Base-by-base conservation (phyloP, 2,329 filamentous ascomycete species). In the Trichoderma guizhouense region DNA sequence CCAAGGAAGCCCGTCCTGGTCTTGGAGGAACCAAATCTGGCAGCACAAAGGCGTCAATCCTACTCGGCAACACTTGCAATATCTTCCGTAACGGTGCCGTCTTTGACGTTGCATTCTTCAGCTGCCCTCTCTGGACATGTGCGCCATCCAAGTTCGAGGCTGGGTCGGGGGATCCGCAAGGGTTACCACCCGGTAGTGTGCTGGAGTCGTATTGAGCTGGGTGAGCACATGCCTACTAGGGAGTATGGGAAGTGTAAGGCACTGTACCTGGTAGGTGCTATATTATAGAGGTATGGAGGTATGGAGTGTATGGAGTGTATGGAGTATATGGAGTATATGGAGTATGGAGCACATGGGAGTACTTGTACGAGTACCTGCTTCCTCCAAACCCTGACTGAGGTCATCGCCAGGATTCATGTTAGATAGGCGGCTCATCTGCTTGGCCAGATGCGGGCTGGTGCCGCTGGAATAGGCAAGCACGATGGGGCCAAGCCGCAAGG, bases 381-480 rank as follows among this genome's bases (percentile, higher is more conserved):
- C n/a, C n/a, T 15, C 15, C 14, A 39, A 39, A 61, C 32, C 66
- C 66, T 43, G 66, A 61, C 36, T 51, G 66, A 69, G 66, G 66
- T 69, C 66, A 69, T 69, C 66, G 47, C 30, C 36, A 32, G 58
- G 47, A 47, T n/a, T 64, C 36, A 30, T 55, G 43, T 47, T 58
- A 65, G 69, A 71, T 71, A 65, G 60, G 69, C 69, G 69, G 69
- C 51, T 71, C 69, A 24, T 60, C 24, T 65, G 26, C 47, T 21
- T 64, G 58, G 26, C 60, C 34, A 47, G 34, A 71, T 58, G 12
- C 47, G 36, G 69, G 30, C 69, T 71, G 51, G 69, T 34, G 69
- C 61, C 14, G 47, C 58, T 26, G 30, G 43, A 32, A 55, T 14
- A 58, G 61, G 51, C 69, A 60, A 47, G 34, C 53, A 51, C 34